These are phyloP conservation scores for Lyophyllum semitale DNA, from an alignment of 768 basidiomycete species.

Conservation along the genomic window DNA sequence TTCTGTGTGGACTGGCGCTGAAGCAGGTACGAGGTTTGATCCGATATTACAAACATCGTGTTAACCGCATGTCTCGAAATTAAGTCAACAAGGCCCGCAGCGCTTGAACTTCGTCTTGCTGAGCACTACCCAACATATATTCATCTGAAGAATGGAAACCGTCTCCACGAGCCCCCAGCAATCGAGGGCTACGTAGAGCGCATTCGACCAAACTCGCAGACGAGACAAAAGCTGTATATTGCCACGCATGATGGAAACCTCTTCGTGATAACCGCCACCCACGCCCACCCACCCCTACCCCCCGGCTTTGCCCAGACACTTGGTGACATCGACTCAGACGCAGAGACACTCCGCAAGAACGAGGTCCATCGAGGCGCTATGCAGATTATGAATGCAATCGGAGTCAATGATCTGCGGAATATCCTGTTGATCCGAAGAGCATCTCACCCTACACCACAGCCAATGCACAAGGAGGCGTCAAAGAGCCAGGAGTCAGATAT, in stretches of 20 bases:
- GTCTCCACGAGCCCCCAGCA: slow-evolving; percentile 72
- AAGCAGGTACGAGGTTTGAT: slow-evolving; percentile 49
- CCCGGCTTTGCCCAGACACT: slow-evolving; percentile 47
- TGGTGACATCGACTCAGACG: slow-evolving; percentile 27
- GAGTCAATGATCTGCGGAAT: slow-evolving; percentile 72
- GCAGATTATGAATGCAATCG: slow-evolving; percentile 66
- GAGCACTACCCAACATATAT: slow-evolving; percentile 61
- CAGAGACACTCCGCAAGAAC: slow-evolving; percentile 41
- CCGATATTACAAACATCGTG: no score
- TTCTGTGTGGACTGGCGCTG: slow-evolving; percentile 76
- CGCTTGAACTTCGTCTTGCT: slow-evolving; percentile 74
- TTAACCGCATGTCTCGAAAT: background rate
- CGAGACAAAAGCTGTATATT: slow-evolving; percentile 66
- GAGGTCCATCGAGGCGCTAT: slow-evolving; percentile 65
- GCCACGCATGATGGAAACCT: slow-evolving; percentile 72
- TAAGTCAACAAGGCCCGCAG: slow-evolving; percentile 43
- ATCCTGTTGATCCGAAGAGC: slow-evolving; percentile 68
- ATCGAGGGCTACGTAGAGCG: slow-evolving; percentile 88
- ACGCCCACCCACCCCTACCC: slow-evolving; percentile 70
- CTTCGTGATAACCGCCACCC: slow-evolving; percentile 53
- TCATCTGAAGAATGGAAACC: slow-evolving; percentile 45
- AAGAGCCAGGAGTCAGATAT: slow-evolving; percentile 30
- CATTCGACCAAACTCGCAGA: slow-evolving; percentile 58
- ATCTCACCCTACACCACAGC: slow-evolving; percentile 44
- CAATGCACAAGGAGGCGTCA: slow-evolving; percentile 35